Evolutionary conservation across 192 early-diverging fungal genomes (phyloP), one percentile per base, ranked within the genome.

Genomic region (Chytriomyces hyalinus): DNA sequence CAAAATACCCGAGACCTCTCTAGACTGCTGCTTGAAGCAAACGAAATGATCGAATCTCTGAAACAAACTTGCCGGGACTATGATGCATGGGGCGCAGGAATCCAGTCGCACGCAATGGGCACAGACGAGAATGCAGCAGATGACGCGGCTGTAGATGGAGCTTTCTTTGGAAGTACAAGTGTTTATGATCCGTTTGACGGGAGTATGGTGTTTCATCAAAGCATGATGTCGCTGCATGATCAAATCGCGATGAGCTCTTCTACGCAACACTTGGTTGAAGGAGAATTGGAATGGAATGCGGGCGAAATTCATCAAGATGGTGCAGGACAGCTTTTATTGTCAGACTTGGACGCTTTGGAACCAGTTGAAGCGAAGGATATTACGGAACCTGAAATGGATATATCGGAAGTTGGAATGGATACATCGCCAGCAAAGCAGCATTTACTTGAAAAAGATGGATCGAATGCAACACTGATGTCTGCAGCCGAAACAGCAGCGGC

Each of bases 1-100:
- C 59, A 73, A 43, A 73, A 48, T 44, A 48, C 28, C 15, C 26
- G 24, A 10, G 71, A 73, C 11, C 71, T 73, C 45, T 53, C 60
- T 9, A 17, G 71, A 28, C 57, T 73, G 6, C 61, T 73, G 10
- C 53, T n/a, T 62, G 71, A 73, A 73, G 71, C 71, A 28, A 60
- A 73, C 60, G 71, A 73, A 62, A 62, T 60, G 15, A 73, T 73
- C 15, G 71, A 73, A 46, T 36, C 71, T 3, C 24, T 73, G 26
- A 73, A 46, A 62, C 15, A 43, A 13, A 20, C 53, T 20, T 36
- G 36, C 2, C 36, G 36, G 36, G 36, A 36, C 36, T 36, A 36
- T 36, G 36, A 36, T 0, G 36, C 36, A 36, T 36, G 36, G 36
- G 36, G 36, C 4, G 36, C 1, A 2, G 36, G 36, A 36, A 36